These are phyloP conservation scores for Zasmidium citrigriseum DNA, from an alignment of 2,329 filamentous ascomycete genomes.

Conservation along the genomic window DNA sequence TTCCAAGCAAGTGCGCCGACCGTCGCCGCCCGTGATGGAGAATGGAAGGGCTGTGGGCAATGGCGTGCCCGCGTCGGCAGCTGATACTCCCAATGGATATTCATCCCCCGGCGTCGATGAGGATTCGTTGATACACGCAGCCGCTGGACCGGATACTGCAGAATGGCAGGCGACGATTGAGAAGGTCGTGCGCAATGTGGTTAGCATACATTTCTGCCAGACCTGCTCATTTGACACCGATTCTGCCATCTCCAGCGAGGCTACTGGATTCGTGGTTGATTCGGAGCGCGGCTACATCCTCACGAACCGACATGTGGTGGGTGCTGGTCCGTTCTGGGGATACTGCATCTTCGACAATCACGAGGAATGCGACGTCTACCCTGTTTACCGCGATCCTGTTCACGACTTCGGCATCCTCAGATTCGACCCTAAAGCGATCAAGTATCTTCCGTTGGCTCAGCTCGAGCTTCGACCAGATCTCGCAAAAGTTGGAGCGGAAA, in stretches of 20 bases:
- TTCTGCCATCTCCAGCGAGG: slow-evolving; percentile 86
- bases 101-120: slow-evolving; percentile 45
- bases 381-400: slow-evolving; percentile 95
- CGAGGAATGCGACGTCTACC: slow-evolving; percentile 90
- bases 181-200: slow-evolving; percentile 88
- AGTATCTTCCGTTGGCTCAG: slow-evolving; percentile 89
- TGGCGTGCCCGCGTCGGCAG: slow-evolving; percentile 31
- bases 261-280: slow-evolving; percentile 96
- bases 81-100: slow-evolving; percentile 37
- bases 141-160: slow-evolving; percentile 61
- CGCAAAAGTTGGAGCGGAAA: slow-evolving; percentile 86
- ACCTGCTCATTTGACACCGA: slow-evolving; percentile 99
- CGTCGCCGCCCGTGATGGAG: slow-evolving; percentile 23
- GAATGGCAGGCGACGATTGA: slow-evolving; percentile 98
- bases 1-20: slow-evolving; percentile 36
- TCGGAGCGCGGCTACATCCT: slow-evolving; percentile 75
- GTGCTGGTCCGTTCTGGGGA: slow-evolving; percentile 94
- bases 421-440: slow-evolving; percentile 93
- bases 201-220: slow-evolving; percentile 98
- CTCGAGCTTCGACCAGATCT: slow-evolving; percentile 81
- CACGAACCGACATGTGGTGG: slow-evolving; percentile 77
- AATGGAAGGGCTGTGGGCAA: slow-evolving; percentile 28
- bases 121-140: slow-evolving; percentile 48
- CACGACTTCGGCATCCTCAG: slow-evolving; percentile 97
- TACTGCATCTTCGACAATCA: slow-evolving; percentile 99